Percentiles rank a stretch among this genome's conserved stretches.
Conservation (phyloP, 2,329 filamentous ascomycete species). For the Raffaelea arxii region DNA sequence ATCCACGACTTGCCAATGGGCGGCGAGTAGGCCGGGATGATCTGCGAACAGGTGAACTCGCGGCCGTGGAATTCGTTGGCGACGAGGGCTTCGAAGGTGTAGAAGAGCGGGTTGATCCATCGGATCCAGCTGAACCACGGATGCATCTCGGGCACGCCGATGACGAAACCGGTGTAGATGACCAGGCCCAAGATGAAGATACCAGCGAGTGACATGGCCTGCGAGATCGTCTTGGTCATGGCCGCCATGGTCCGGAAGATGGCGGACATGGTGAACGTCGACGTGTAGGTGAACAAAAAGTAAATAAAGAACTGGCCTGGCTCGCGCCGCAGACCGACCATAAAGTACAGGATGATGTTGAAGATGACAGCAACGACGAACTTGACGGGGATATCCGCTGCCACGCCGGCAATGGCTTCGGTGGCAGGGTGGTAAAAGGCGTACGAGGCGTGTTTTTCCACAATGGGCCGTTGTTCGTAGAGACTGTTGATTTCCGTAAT, state of each 20-base stretch:
- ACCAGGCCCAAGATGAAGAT: constrained; percentile 55
- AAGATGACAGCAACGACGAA: constrained; percentile 63
- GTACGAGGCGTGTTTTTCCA: constrained; percentile 81
- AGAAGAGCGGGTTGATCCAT: constrained; percentile 69
- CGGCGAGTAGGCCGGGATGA: constrained; percentile 26
- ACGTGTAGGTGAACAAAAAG: constrained; percentile 63
- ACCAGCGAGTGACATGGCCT: constrained; percentile 51
- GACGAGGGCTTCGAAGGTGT: constrained; percentile 71
- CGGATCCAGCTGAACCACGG: constrained; percentile 76
- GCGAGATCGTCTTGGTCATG: constrained; percentile 57
- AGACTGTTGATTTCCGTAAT: constrained; percentile 77
- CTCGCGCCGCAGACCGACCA: constrained; percentile 69
- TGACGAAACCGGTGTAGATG: constrained; percentile 62
- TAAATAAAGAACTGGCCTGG: constrained; percentile 78
- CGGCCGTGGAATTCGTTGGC: constrained; percentile 70
- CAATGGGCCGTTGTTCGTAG: constrained; percentile 81
- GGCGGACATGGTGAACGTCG: constrained; percentile 73
- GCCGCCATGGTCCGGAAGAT: constrained; percentile 74
- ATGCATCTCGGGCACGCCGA: constrained; percentile 57
- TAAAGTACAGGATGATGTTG: constrained; percentile 76
- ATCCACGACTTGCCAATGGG: constrained; percentile 31
- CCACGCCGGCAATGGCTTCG: constrained; percentile 79
- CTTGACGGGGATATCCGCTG: constrained; percentile 79
- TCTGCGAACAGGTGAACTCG: constrained; percentile 41
- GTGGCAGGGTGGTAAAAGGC: constrained; percentile 83